phyloP scores from a whole-genome alignment of 2,329 filamentous ascomycete genomes.

The Diaporthe destruens region DNA sequence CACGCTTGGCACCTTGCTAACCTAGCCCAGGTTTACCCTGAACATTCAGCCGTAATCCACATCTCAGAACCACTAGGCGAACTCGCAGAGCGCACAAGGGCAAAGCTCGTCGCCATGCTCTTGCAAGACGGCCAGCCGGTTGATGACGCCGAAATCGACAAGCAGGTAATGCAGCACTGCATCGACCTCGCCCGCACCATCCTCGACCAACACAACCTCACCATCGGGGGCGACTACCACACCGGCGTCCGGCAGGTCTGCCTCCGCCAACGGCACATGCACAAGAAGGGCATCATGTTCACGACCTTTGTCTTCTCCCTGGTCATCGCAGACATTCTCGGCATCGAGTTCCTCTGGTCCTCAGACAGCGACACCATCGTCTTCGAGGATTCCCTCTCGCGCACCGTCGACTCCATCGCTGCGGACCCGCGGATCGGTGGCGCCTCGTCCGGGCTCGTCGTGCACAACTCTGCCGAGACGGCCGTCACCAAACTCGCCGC shows the following conservation, averaged over 20 bases:
- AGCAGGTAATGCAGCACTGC: slow-evolving; percentile 28
- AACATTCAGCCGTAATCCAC: slow-evolving; percentile 44
- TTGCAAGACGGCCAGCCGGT: neutral
- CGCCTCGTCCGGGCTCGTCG: slow-evolving; percentile 50
- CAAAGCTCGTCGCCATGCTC: slow-evolving; percentile 34
- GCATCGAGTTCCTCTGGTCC: slow-evolving; percentile 53
- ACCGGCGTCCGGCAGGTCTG: slow-evolving; percentile 45
- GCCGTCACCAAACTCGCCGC: slow-evolving; percentile 49
- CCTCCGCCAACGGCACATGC: slow-evolving; percentile 50
- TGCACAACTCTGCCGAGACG: slow-evolving; percentile 51
- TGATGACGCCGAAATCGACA: slow-evolving; percentile 35
- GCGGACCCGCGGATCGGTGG: slow-evolving; percentile 51
- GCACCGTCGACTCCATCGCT: slow-evolving; percentile 48
- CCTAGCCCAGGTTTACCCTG: slow-evolving; percentile 44
- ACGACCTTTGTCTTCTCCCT: slow-evolving; percentile 52
- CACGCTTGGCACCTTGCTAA: too few species aligned
- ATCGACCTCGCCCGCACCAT: neutral
- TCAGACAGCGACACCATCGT: slow-evolving; percentile 54
- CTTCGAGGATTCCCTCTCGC: slow-evolving; percentile 47
- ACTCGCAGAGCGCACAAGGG: slow-evolving; percentile 40
- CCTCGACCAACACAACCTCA: too few species aligned
- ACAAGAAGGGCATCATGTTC: slow-evolving; percentile 56
- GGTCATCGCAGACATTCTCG: slow-evolving; percentile 49
- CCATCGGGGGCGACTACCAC: too few species aligned
- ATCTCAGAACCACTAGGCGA: slow-evolving; percentile 48